Conservation (phyloP, 805 yeast genomes). For the Tetrapisispora taiwanensis region DNA sequence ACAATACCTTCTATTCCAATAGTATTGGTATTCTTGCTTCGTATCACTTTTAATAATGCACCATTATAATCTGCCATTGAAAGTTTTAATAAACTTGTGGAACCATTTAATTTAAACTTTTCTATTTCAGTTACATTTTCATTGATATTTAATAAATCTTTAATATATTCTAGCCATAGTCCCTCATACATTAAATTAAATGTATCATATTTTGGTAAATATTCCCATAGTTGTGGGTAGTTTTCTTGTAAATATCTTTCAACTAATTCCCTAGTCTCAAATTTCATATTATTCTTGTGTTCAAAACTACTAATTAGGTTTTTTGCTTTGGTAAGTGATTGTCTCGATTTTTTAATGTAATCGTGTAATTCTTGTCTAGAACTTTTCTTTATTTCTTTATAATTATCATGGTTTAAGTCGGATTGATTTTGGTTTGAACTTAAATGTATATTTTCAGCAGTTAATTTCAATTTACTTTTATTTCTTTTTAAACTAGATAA, state of each 20-base stretch:
- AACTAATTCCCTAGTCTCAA: conserved; percentile 11
- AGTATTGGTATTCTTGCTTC: conserved; percentile 45
- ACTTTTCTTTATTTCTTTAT: conserved; percentile 21
- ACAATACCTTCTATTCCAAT: conserved; percentile 67
- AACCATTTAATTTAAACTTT: conserved; percentile 17
- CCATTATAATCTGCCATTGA: conserved; percentile 80
- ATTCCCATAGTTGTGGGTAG: conserved; percentile 11
- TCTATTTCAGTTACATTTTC: conserved; percentile 7
- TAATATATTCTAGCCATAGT: conserved; percentile 69
- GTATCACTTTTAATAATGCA: conserved; percentile 47
- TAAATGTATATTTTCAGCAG: conserved; percentile 4
- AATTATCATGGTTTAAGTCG: conserved; percentile 13
- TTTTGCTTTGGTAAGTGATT: conserved; percentile 16
- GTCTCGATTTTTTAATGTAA: conserved; percentile 17
- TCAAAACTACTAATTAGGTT: not conserved
- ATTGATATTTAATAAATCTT: conserved; percentile 39
- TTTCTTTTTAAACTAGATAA: conserved; percentile 15
- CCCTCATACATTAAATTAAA: conserved; percentile 41
- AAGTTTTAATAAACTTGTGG: conserved; percentile 41
- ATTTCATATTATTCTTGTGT: not conserved
- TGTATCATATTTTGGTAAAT: conserved; percentile 36
- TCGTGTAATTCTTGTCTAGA: conserved; percentile 26
- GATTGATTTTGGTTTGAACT: not conserved
- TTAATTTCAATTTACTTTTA: conserved; percentile 11
- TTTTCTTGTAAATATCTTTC: conserved; percentile 17